Evolutionary conservation across 108 stramenopile species (phyloP).

Genomic region (Stephanodiscus triporus): DNA sequence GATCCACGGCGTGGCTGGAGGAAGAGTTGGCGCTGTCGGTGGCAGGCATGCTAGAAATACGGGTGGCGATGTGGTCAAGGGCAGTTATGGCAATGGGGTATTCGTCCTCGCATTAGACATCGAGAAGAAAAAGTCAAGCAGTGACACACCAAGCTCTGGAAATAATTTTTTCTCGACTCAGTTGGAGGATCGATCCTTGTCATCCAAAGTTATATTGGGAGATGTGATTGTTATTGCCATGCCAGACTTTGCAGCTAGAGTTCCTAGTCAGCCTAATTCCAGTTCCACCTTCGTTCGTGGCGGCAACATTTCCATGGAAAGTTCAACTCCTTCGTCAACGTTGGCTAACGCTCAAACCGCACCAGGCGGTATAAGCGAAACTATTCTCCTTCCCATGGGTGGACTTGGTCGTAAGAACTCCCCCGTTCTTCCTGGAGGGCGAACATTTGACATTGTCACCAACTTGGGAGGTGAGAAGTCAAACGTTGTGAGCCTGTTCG

Average conservation of each 20-base stretch:
- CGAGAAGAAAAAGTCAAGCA: slow-evolving; percentile 19
- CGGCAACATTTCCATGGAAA: slow-evolving; percentile 20
- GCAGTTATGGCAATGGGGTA: slow-evolving; percentile 63
- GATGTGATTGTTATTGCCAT: slow-evolving; percentile 65
- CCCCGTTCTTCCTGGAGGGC: slow-evolving; percentile 72
- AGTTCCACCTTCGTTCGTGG: slow-evolving; percentile 8
- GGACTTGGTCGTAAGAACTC: slow-evolving; percentile 30
- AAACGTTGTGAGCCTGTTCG: slow-evolving; percentile 53
- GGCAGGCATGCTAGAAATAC: slow-evolving; percentile 11
- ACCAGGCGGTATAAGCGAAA: slow-evolving; percentile 78
- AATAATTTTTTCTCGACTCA: slow-evolving; percentile 19
- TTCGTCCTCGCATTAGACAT: slow-evolving; percentile 69
- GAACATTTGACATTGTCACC: slow-evolving; percentile 70
- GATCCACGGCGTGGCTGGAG: slow-evolving; percentile 23
- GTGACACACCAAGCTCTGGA: slow-evolving; percentile 13
- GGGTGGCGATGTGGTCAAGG: slow-evolving; percentile 40
- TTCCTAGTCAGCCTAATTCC: slow-evolving; percentile 4
- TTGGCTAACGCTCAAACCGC: slow-evolving; percentile 1
- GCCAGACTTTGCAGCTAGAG: slow-evolving; percentile 59
- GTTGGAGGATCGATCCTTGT: neutral
- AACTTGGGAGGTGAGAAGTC: slow-evolving; percentile 15
- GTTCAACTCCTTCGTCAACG: slow-evolving; percentile 10
- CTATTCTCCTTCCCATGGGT: slow-evolving; percentile 67
- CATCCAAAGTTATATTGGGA: slow-evolving; percentile 23
- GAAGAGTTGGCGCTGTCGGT: neutral